These are phyloP conservation scores for Hypericum androsaemum DNA, from an alignment of 345 rosid species.

Conservation along the genomic window DNA sequence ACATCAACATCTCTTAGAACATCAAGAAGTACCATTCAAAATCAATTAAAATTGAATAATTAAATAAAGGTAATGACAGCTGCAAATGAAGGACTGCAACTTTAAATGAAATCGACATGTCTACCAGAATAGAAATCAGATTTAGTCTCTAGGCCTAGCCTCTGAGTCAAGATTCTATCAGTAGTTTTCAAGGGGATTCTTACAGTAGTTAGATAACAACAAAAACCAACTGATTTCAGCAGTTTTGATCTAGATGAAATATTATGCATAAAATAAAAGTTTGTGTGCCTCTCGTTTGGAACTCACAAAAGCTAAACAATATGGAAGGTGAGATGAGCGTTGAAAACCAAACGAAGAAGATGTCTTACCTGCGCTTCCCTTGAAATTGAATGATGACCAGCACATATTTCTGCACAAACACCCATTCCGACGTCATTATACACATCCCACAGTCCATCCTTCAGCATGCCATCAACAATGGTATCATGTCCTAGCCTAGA, in stretches of 20 bases:
- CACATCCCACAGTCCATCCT: conserved; percentile 26
- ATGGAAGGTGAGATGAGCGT: neutral
- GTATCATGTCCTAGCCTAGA: conserved; percentile 23
- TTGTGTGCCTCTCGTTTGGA: neutral
- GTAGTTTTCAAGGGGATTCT: too few species aligned
- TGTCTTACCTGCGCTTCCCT: conserved; percentile 18
- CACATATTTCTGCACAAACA: conserved; percentile 25
- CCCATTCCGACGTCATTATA: conserved; percentile 31
- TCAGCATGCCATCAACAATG: conserved; percentile 23
- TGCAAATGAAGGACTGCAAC: too few species aligned
- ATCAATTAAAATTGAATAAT: neutral
- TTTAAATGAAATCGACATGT: too few species aligned
- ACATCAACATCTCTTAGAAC: neutral
- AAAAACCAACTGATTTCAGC: too few species aligned
- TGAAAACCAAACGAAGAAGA: neutral
- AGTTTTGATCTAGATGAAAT: too few species aligned
- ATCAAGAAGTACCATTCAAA: conserved; percentile 1
- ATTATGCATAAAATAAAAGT: too few species aligned
- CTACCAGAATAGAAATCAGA: too few species aligned
- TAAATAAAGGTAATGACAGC: too few species aligned
- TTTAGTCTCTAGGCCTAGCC: too few species aligned
- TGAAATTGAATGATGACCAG: conserved; percentile 16
- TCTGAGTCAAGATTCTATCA: too few species aligned
- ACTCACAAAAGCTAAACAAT: neutral
- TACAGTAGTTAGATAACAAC: too few species aligned